Conservation (phyloP, 257 asterid species). For the Asclepias syriaca region DNA sequence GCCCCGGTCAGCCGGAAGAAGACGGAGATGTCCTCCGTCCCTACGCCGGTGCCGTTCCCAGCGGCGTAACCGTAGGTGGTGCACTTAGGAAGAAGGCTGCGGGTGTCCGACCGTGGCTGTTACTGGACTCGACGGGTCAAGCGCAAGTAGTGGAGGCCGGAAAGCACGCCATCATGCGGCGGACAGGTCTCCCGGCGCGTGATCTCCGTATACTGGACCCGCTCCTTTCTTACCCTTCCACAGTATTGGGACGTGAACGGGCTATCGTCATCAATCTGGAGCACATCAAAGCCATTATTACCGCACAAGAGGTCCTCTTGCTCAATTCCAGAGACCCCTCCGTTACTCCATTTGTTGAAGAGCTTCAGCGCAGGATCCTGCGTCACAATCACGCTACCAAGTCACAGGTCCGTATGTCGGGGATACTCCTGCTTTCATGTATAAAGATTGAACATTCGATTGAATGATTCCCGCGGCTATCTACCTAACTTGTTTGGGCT, state of each 20-base stretch:
- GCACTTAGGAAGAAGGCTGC: conserved; percentile 72
- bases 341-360: conserved; percentile 77
- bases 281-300: conserved; percentile 91
- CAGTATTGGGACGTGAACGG: conserved; percentile 87
- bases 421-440: not conserved
- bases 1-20: conserved; percentile 30
- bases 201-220: conserved; percentile 95
- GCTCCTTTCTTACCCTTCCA: conserved; percentile 74
- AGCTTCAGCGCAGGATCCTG: conserved; percentile 66
- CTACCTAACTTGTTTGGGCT: not conserved
- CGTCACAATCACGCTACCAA: conserved; percentile 74
- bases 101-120: conserved; percentile 84
- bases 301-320: conserved; percentile 80
- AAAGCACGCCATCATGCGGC: conserved; percentile 88
- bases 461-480: not conserved
- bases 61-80: conserved; percentile 19
- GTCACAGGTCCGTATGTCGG: conserved; percentile 47
- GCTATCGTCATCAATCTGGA: conserved; percentile 92
- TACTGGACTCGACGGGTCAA: conserved; percentile 78
- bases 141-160: conserved; percentile 83
- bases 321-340: conserved; percentile 89
- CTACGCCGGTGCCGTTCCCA: conserved; percentile 20
- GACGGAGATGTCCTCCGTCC: conserved; percentile 32
- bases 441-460: not conserved
- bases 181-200: conserved; percentile 95